A percentile compares a stretch with the other conserved stretches of the same genome.
phyloP scores from a whole-genome alignment of 352 stramenopile species.

The Pilasporangium apinafurcum region DNA sequence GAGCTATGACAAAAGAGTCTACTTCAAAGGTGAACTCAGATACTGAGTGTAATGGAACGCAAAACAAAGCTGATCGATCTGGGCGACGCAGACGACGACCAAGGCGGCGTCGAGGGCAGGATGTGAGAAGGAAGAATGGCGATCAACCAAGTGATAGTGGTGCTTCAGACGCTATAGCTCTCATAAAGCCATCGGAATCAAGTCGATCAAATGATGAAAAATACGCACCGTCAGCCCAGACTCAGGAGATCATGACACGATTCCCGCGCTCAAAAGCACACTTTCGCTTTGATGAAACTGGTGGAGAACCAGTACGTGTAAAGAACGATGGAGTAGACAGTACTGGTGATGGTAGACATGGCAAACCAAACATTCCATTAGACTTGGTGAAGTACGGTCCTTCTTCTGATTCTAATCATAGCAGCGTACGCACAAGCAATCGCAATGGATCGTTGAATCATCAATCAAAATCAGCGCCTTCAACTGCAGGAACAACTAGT shows the following conservation, averaged over 20 bases:
- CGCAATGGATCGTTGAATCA: not conserved
- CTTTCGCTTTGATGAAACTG: constrained; percentile 31
- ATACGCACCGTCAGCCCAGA: not conserved
- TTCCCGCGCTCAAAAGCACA: constrained; percentile 20
- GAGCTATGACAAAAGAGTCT: constrained; percentile 4
- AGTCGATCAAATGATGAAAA: not conserved
- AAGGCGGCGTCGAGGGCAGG: constrained; percentile 7
- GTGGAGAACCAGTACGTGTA: constrained; percentile 8
- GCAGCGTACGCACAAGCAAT: not conserved
- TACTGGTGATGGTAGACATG: not conserved
- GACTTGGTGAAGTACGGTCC: constrained; percentile 62
- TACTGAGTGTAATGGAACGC: too few relatives aligned
- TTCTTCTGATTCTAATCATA: constrained; percentile 2
- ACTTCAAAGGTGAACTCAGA: too few relatives aligned
- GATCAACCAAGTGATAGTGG: not conserved
- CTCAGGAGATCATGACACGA: not conserved
- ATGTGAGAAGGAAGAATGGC: not conserved
- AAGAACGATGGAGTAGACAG: not conserved
- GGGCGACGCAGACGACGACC: not conserved
- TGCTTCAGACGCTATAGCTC: not conserved
- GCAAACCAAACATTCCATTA: constrained; percentile 1
- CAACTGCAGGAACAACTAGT: not conserved
- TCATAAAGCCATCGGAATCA: not conserved
- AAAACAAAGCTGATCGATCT: not conserved
- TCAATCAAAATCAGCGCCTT: not conserved